Conservation (phyloP, 306 rosid genomes). For the Crotalaria pallida region DNA sequence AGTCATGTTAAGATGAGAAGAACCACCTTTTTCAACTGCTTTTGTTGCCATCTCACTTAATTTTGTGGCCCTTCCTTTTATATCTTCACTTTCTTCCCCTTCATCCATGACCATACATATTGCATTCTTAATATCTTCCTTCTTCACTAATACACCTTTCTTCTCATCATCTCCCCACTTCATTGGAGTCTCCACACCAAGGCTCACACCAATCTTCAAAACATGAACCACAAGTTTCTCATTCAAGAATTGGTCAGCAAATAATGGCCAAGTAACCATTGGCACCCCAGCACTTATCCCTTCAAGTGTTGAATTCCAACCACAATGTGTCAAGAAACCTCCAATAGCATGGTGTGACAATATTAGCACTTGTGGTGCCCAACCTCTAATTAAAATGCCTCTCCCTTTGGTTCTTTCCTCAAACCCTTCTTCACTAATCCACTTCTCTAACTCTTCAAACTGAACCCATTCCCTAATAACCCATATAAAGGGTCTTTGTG, state of each 20-base stretch:
- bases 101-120: slow-evolving; percentile 39
- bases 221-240: slow-evolving; percentile 40
- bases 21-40: slow-evolving; percentile 42
- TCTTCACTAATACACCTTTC: slow-evolving; percentile 27
- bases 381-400: slow-evolving; percentile 51
- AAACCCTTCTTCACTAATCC: slow-evolving; percentile 33
- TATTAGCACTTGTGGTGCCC: slow-evolving; percentile 71
- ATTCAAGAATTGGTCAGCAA: slow-evolving; percentile 49
- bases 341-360: slow-evolving; percentile 50
- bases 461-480: slow-evolving; percentile 37
- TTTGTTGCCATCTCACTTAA: slow-evolving; percentile 35
- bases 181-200: slow-evolving; percentile 29
- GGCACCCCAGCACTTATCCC: slow-evolving; percentile 54
- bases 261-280: slow-evolving; percentile 60
- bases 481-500: slow-evolving; percentile 60
- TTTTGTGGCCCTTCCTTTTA: slow-evolving; percentile 29
- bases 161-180: slow-evolving; percentile 39
- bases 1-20: slow-evolving; percentile 36
- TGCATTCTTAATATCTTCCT: slow-evolving; percentile 31
- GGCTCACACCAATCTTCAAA: slow-evolving; percentile 31
- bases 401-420: slow-evolving; percentile 46
- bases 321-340: slow-evolving; percentile 65
- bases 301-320: slow-evolving; percentile 68
- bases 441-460: slow-evolving; percentile 33
- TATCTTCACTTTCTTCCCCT: slow-evolving; percentile 29